Base-by-base conservation (phyloP, 345 rosid genomes). In the Gossypium rotundifolium region DNA sequence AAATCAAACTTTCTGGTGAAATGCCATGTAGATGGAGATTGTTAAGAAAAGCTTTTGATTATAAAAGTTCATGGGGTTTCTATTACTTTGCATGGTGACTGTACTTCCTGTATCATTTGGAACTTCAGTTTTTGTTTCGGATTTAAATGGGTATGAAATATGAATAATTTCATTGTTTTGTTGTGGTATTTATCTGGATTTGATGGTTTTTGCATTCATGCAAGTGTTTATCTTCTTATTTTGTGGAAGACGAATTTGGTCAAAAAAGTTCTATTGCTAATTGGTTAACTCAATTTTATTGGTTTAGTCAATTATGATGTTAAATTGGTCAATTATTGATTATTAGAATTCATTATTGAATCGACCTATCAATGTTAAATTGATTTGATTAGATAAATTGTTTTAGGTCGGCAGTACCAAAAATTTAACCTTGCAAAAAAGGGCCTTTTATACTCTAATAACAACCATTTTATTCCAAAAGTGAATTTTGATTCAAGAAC, bases 21-120 rank as follows among this genome's bases (percentile, higher is more conserved):
- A 74, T 71, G 72, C 67, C 46, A 42, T 76, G 71, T 78, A 23
- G 71, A 6, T 45, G 18, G 71, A 66, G 71, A 66, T 46, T 45
- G 29, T 46, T 67, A 66, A 45, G 20, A 23, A 33, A 33, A 46
- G 71, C 18, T 72, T 44, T 73, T 45, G 67, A 48, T 46, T 29
- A 46, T 72, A 25, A 57, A 72, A 55, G 11, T 8, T 18, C 1
- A 17, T 45, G 57, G 12, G 63, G 44, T 58, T 65, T 44, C 42
- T 42, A 53, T n/a, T 59, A 27, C 20, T 55, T 23, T 60, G 46
- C 59, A 59, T 57, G 74, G 52, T 11, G 64, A 42, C 7, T 71
- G 74, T 33, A 55, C 40, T 45, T 57, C 44, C 42, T 55, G 52
- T 72, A 58, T 42, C 13, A 23, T 48, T 54, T 8, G 52, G 45